phyloP scores from a whole-genome alignment of 2,329 filamentous ascomycete genomes.

The Cladosporium velox region DNA sequence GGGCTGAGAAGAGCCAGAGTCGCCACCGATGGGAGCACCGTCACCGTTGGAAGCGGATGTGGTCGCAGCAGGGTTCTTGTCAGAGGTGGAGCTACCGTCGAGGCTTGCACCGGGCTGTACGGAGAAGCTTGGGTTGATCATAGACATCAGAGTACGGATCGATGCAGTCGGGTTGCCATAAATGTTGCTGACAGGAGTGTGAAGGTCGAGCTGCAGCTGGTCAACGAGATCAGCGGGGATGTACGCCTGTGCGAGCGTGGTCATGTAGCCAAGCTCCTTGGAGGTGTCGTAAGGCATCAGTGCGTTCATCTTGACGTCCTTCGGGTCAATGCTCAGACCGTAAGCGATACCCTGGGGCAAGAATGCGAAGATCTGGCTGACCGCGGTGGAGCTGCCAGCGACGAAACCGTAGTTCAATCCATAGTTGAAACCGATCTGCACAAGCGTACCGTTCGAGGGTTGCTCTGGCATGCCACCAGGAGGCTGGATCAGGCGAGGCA shows the following conservation, averaged over 20 bases:
- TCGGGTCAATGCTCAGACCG: slow-evolving; percentile 54
- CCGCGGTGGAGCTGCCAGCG: slow-evolving; percentile 67
- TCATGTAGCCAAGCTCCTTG: slow-evolving; percentile 71
- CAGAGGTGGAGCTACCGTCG: slow-evolving; percentile 44
- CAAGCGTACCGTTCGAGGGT: slow-evolving; percentile 57
- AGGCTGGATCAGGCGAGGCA: slow-evolving; percentile 77
- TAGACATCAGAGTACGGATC: slow-evolving; percentile 70
- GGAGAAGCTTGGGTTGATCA: slow-evolving; percentile 83
- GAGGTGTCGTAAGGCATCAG: slow-evolving; percentile 77
- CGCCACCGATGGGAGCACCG: slow-evolving; percentile 53
- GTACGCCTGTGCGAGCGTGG: slow-evolving; percentile 66
- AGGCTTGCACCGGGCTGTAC: slow-evolving; percentile 56
- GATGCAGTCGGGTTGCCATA: slow-evolving; percentile 67
- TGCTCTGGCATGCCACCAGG: slow-evolving; percentile 62
- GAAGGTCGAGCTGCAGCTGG: slow-evolving; percentile 67
- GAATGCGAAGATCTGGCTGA: slow-evolving; percentile 80
- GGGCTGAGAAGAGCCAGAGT: slow-evolving; percentile 55
- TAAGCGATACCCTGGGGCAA: slow-evolving; percentile 71
- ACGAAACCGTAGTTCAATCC: slow-evolving; percentile 85
- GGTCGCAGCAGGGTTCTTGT: slow-evolving; percentile 42
- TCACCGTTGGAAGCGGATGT: slow-evolving; percentile 41
- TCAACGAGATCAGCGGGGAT: slow-evolving; percentile 50
- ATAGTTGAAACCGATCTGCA: slow-evolving; percentile 83
- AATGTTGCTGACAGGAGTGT: slow-evolving; percentile 69
- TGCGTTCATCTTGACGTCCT: slow-evolving; percentile 66